Evolutionary conservation across 2,329 filamentous ascomycete genomes (phyloP), one percentile per base, ranked within the genome.

Genomic region (Thyridium curvatum): DNA sequence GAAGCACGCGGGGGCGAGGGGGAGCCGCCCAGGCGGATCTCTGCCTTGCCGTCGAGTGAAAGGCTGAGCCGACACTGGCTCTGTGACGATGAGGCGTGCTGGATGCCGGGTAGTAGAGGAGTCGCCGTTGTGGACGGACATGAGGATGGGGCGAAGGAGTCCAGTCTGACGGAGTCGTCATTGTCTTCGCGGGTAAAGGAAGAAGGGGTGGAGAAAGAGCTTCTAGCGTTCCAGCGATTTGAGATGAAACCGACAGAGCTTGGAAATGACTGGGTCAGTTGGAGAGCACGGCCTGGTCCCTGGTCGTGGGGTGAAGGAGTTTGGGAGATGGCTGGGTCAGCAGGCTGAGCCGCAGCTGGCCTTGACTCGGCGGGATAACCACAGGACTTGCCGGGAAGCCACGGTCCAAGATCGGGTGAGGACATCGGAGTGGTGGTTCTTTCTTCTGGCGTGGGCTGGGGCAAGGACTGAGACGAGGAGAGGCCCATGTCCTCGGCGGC

Each of bases 21-120:
- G 46, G 83, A 78, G 45, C 82, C 74, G 39, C 83, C 71, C 13
- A 76, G 79, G 16, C 90, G 78, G 37, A 96, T 72, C 52, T 91
- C 84, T n/a, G 91, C 91, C 55, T 90, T 91, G 48, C 91, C 91
- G 54, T 96, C 88, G 26, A 90, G 74, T 14, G 87, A 93, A 53
- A 93, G 79, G 2, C 86, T 88, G 18, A 96, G 71, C 35, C 88
- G 82, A 41, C 94, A 74, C 18, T 77, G 73, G 35, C 75, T 75
- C n/a, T 68, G 62, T 7, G 32, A 35, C 12, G 30, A 31, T 17
- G 37, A 38, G 13, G 15, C 18, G 13, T 21, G 21, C 21, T 6
- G 21, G 10, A 26, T 26, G 6, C 21, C 21, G 38, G 64, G 54
- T 12, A 65, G 54, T 35, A 60, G 39, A 12, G 55, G 44, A 12